Base-by-base conservation (phyloP, 2,329 filamentous ascomycete species). In the Calonectria crousiana region DNA sequence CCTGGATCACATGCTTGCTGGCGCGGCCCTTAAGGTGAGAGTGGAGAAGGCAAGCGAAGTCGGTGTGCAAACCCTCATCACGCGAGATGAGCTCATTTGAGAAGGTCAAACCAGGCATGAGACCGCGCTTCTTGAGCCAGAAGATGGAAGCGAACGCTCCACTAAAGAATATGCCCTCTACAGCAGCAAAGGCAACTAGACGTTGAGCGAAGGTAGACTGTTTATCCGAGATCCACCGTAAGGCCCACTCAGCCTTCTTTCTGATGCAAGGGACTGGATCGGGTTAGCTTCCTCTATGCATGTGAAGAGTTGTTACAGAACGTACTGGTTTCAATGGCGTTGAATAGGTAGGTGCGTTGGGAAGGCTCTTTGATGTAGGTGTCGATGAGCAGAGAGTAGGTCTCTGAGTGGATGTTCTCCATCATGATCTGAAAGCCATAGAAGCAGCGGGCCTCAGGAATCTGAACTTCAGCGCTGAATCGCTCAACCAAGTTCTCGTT, bases 381-480 rank as follows among this genome's bases (percentile, higher is more conserved):
- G 86, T 99, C 97, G 85, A 99, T 99, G 84, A 99, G 93, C 44
- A 99, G 93, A 26, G 96, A 98, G 92, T 99, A 99, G 69, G 97
- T 99, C 90, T 99, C 97, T 20, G 97, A 98, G 91, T 99, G 97
- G 83, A 99, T 98, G 89, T 99, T 99, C 91, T 99, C 97, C 95
- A 99, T 98, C 97, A 99, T 99, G 89, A 98, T 98, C 90, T 99
- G 97, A 92, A 99, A 99, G 78, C 97, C 97, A 87, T 99, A 99
- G 91, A 99, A 99, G 93, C 97, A 99, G 83, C 97, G 95, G 78
- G 97, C 97, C 88, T 99, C 97, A 14, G 97, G 96, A 73, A 98
- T 93, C 88, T 99, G 97, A 36, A 99, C 96, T 88, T 99, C 97
- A 78, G 92, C 93, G 83, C 95, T 98, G 92, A 99, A 99, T 77